phyloP scores from a whole-genome alignment of 2,329 filamentous ascomycete genomes.

The Leptographium flavum region DNA sequence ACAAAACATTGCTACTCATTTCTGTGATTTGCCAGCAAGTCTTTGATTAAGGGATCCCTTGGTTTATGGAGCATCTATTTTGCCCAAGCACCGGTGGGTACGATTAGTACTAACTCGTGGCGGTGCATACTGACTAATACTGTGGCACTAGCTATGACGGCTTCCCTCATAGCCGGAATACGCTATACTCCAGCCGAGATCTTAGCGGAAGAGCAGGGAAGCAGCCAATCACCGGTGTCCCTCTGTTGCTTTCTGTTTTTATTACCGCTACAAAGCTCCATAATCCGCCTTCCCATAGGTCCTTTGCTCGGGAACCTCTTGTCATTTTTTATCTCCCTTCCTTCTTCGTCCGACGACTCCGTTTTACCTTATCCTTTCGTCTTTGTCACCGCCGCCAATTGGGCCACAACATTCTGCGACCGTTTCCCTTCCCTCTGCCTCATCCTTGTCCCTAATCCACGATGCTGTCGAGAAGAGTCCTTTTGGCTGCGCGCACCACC shows the following conservation, averaged over 20 bases:
- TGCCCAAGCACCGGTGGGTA: too few relatives aligned
- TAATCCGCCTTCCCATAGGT: too few relatives aligned
- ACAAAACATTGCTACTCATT: slow-evolving; percentile 9
- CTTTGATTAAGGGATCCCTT: too few relatives aligned
- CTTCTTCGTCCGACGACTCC: background rate
- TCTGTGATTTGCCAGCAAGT: too few relatives aligned
- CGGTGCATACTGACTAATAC: background rate
- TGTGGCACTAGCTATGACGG: slow-evolving; percentile 14
- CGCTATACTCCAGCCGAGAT: too few relatives aligned
- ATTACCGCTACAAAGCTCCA: too few relatives aligned
- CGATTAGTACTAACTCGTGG: background rate
- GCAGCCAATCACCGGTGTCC: too few relatives aligned
- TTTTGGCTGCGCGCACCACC: slow-evolving; percentile 15
- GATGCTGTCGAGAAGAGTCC: slow-evolving; percentile 27
- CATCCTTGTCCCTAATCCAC: slow-evolving; percentile 6
- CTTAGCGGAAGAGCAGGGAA: too few relatives aligned
- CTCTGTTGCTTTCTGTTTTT: too few relatives aligned
- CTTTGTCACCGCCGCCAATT: background rate
- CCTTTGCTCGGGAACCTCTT: too few relatives aligned
- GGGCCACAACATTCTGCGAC: background rate
- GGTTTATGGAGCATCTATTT: too few relatives aligned
- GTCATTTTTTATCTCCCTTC: background rate
- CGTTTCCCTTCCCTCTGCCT: background rate
- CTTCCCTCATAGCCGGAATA: background rate
- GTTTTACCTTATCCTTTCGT: background rate